phyloP scores from a whole-genome alignment of 2,329 filamentous ascomycete species.

The Pseudogymnoascus sp. region DNA sequence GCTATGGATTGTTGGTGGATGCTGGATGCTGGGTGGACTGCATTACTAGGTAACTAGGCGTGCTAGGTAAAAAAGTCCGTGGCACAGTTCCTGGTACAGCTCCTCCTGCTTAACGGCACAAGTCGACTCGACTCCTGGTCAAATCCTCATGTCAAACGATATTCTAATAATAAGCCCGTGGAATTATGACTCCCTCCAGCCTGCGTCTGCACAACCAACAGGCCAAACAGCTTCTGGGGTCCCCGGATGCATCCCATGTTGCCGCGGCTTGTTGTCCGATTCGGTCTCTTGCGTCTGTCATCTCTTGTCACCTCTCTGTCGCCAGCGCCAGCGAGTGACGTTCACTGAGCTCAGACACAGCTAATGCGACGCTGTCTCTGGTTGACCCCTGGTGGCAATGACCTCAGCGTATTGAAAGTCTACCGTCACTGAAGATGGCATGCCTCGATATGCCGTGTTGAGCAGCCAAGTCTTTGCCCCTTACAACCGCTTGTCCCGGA shows the following conservation, averaged over 20 bases:
- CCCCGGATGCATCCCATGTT: neutral
- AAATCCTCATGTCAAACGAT: constrained; percentile 2
- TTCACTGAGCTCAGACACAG: neutral
- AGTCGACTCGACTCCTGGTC: neutral
- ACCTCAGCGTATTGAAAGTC: neutral
- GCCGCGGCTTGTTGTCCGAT: constrained; percentile 7
- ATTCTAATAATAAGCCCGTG: constrained; percentile 5
- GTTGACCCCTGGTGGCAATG: neutral
- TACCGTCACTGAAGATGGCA: neutral
- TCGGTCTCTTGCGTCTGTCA: neutral
- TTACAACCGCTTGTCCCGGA: constrained; percentile 5
- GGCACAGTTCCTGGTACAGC: neutral
- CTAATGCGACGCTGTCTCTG: neutral
- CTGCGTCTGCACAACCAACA: constrained; percentile 5
- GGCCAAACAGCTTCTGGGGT: constrained; percentile 4
- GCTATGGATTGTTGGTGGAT: neutral
- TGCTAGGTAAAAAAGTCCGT: neutral
- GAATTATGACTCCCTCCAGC: neutral
- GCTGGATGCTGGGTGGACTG: neutral
- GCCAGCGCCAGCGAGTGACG: neutral
- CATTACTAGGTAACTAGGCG: neutral
- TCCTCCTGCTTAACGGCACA: neutral
- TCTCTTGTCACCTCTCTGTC: neutral
- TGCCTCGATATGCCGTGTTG: constrained; percentile 1
- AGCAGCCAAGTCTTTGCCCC: constrained; percentile 4